These are phyloP conservation scores for Colletotrichum cuscutae DNA, from an alignment of 2,329 filamentous ascomycete species.

Conservation along the genomic window DNA sequence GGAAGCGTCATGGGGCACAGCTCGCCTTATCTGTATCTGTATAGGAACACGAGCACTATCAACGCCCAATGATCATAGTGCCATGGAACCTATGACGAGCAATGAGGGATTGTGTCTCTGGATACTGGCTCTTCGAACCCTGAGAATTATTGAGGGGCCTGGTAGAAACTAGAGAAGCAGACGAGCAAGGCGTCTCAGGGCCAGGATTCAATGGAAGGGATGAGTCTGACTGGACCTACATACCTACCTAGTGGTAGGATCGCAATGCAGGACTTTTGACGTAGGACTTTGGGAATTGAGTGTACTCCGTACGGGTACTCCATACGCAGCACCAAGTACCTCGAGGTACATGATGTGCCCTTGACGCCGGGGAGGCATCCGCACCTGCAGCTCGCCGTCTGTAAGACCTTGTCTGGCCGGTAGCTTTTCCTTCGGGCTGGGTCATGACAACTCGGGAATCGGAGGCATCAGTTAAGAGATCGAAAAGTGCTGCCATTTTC, in stretches of 20 bases:
- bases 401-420: neutral
- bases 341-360: neutral
- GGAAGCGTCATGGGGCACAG: neutral
- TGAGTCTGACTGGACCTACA: neutral
- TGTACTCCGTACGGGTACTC: neutral
- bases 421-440: neutral
- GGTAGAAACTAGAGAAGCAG: neutral
- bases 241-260: neutral
- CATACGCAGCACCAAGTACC: neutral
- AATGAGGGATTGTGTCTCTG: neutral
- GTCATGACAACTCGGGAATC: neutral
- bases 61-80: neutral
- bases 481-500: neutral
- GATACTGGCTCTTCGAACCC: neutral
- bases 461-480: neutral
- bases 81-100: neutral
- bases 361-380: neutral
- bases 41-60: neutral
- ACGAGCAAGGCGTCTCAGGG: too few relatives aligned
- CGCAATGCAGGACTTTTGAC: conserved; percentile 26
- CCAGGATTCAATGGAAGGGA: neutral
- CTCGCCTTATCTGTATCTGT: neutral
- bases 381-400: conserved; percentile 9
- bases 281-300: conserved; percentile 22
- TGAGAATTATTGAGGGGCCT: neutral